A percentile compares a stretch with the other conserved stretches of the same genome.
Evolutionary conservation across 202 grass and related monocot genomes (phyloP).

Genomic region (Saccharum hybrid): DNA sequence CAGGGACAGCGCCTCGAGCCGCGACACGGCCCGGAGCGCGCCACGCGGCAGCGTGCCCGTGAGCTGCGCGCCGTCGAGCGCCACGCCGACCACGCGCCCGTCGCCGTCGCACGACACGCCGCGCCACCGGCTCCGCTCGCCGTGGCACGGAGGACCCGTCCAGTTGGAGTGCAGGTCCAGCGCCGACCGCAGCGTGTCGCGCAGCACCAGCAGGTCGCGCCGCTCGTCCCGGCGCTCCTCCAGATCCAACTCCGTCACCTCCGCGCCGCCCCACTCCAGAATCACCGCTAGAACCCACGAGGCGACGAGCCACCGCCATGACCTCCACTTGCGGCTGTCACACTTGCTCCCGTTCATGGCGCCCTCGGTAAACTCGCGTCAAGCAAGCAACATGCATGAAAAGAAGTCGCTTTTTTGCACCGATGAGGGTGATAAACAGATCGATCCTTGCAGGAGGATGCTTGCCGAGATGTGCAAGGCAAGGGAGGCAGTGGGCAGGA

Average conservation of each 20-base stretch:
- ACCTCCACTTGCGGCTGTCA: neutral
- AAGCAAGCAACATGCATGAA: conserved; percentile 11
- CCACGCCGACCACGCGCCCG: conserved; percentile 55
- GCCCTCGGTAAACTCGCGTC: neutral
- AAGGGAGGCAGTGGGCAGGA: conserved; percentile 51
- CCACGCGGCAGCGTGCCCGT: conserved; percentile 50
- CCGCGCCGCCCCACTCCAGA: neutral
- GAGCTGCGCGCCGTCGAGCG: conserved; percentile 66
- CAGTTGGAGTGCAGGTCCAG: conserved; percentile 85
- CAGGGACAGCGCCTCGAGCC: conserved; percentile 58
- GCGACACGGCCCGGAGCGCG: conserved; percentile 50
- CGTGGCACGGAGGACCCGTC: conserved; percentile 87
- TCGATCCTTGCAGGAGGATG: conserved; percentile 32
- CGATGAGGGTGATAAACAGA: conserved; percentile 20
- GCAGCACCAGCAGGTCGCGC: conserved; percentile 60
- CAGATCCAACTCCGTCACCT: conserved; percentile 38
- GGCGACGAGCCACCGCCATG: neutral
- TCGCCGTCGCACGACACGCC: conserved; percentile 73
- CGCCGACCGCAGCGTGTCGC: conserved; percentile 73
- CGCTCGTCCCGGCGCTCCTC: conserved; percentile 63
- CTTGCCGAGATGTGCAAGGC: conserved; percentile 84
- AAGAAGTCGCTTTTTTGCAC: neutral
- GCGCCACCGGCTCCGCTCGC: conserved; percentile 64
- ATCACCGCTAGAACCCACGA: conserved; percentile 8
- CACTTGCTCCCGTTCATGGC: conserved; percentile 24